Base-by-base conservation (phyloP, 345 rosid genomes). In the Clarkia xantiana region DNA sequence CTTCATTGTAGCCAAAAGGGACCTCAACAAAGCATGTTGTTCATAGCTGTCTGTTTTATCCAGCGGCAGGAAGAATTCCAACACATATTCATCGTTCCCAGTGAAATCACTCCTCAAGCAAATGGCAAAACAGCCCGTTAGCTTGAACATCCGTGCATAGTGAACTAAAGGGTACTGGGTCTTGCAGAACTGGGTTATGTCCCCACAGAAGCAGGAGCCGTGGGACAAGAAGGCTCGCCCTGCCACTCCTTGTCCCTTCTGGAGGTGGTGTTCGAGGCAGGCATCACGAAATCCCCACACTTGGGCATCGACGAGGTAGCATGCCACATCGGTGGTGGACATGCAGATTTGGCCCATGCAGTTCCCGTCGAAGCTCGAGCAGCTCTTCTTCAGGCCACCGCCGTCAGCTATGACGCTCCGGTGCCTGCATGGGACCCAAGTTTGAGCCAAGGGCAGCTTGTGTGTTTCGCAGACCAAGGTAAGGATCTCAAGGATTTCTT, bases 231-330 rank as follows among this genome's bases (percentile, higher is more conserved):
- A 86, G 1, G 97, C 86, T 54, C 73, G 74, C 47, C 97, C 97
- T 48, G 88, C 81, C 55, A 86, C 97, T 20, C 97, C 95, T 66
- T 90, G 91, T 61, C 88, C 97, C 58, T 76, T 85, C 61, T 90
- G 97, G 40, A 90, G 66, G 77, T 90, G 97, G 64, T 90, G 97
- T 65, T 90, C 95, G 29, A 74, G 81, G 56, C 95, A 90, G 45
- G 97, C 97, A 45, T 82, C 94, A 51, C 84, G 71, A 47, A 90
- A 86, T 49, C 97, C 97, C 97, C 97, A 90, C 66, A 82, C 76
- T 55, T 76, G 94, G 60, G 88, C 81, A 56, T 86, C 97, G 44
- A 86, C 88, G 25, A 90, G 75, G 53, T 90, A 90, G 54, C 67
- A 79, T 11, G 95, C 94, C 55, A 82, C 69, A 64, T 90, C 97